A percentile compares a stretch with the other conserved stretches of the same genome.
Conservation (phyloP, 2,329 filamentous ascomycete species). For the Cladophialophora bantiana region DNA sequence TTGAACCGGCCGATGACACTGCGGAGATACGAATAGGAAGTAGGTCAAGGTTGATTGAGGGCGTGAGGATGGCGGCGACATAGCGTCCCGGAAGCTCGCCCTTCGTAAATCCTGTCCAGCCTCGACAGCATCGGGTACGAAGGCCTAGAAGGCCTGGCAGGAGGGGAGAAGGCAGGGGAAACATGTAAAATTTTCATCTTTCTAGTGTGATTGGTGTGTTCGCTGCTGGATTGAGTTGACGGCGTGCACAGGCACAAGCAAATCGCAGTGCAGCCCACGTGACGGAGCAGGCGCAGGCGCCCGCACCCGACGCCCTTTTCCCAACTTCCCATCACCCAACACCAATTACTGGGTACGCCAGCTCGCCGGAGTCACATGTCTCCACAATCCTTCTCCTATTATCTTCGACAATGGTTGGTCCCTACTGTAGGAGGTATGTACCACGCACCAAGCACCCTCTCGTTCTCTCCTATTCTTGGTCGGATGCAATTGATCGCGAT, state of each 20-base stretch:
- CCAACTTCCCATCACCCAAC: slow-evolving; percentile 16
- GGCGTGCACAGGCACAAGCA: slow-evolving; percentile 3
- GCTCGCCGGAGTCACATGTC: slow-evolving; percentile 12
- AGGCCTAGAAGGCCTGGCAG: background rate
- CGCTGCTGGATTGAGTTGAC: slow-evolving; percentile 7
- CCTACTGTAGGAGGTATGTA: background rate
- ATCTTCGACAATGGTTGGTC: slow-evolving; percentile 12
- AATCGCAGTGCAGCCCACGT: slow-evolving; percentile 25
- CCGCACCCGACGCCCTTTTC: background rate
- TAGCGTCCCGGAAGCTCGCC: background rate
- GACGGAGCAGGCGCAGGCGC: slow-evolving; percentile 9
- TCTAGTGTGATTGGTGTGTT: slow-evolving; percentile 19
- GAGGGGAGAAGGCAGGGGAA: slow-evolving; percentile 3
- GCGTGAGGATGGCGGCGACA: background rate
- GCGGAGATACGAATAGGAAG: slow-evolving; percentile 10
- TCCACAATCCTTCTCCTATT: slow-evolving; percentile 17
- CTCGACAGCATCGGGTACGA: background rate
- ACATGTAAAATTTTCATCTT: slow-evolving; percentile 8
- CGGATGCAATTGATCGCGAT: slow-evolving; percentile 5
- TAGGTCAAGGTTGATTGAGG: background rate
- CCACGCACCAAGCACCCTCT: background rate
- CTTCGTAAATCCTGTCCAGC: slow-evolving; percentile 11
- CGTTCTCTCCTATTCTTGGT: background rate
- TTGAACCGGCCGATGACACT: slow-evolving; percentile 9
- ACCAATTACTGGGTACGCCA: slow-evolving; percentile 13